Evolutionary conservation across 2,329 filamentous ascomycete genomes (phyloP).

Genomic region (Ascochyta fabae): DNA sequence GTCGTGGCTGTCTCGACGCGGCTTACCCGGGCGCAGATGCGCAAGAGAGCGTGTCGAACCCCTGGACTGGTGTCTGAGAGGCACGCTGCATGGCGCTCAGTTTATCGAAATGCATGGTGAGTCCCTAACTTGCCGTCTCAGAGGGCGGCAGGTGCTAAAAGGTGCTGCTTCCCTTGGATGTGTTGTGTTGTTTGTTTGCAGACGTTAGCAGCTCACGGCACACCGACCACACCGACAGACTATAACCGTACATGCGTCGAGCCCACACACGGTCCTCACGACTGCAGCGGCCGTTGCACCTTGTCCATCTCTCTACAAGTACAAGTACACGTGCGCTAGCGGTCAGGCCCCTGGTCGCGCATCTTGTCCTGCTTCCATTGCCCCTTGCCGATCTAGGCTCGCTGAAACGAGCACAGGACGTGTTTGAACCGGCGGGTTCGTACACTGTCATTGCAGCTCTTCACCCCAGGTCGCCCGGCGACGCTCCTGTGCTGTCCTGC

Average conservation of each 20-base stretch:
- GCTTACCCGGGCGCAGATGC: neutral
- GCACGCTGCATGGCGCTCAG: slow-evolving; percentile 26
- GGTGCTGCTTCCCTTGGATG: neutral
- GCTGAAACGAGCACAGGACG: slow-evolving; percentile 34
- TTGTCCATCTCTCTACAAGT: neutral
- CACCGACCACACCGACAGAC: neutral
- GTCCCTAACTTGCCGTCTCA: slow-evolving; percentile 28
- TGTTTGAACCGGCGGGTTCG: slow-evolving; percentile 10
- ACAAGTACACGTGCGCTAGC: slow-evolving; percentile 8
- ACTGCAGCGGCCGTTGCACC: slow-evolving; percentile 1
- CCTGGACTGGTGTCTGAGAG: slow-evolving; percentile 19
- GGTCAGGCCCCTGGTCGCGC: slow-evolving; percentile 20
- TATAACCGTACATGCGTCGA: too few species aligned
- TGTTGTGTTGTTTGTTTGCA: neutral
- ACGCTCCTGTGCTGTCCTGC: neutral
- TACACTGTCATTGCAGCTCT: slow-evolving; percentile 13
- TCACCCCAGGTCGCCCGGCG: slow-evolving; percentile 3
- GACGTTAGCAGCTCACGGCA: neutral
- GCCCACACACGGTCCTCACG: neutral
- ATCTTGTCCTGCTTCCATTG: slow-evolving; percentile 24
- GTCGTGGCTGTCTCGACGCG: slow-evolving; percentile 9
- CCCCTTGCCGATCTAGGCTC: slow-evolving; percentile 34
- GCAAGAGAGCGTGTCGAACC: slow-evolving; percentile 4
- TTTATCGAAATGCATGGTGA: slow-evolving; percentile 21
- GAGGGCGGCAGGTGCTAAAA: slow-evolving; percentile 19